phyloP scores from a whole-genome alignment of 371 early-diverging fungal genomes.

The Rhizopus delemar region DNA sequence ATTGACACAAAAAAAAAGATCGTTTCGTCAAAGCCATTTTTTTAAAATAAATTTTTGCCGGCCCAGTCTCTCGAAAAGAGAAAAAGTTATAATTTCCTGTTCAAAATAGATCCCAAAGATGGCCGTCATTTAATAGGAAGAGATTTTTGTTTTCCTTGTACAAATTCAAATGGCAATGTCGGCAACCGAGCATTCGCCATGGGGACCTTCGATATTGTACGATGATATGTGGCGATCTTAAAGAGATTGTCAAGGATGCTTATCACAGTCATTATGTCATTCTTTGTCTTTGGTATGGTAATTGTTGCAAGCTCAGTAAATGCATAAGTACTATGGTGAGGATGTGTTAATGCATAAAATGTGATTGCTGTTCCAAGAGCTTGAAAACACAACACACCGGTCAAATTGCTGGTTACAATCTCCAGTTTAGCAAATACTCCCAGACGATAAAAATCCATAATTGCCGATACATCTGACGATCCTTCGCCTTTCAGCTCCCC shows the following conservation, averaged over 20 bases:
- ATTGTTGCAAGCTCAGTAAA: constrained; percentile 7
- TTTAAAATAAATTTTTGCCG: too few species aligned
- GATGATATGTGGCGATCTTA: constrained; percentile 9
- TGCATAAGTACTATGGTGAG: constrained; percentile 3
- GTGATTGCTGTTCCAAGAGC: constrained; percentile 13
- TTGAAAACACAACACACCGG: constrained; percentile 12
- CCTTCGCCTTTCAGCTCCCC: constrained; percentile 3
- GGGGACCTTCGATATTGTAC: constrained; percentile 1
- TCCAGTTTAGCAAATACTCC: constrained; percentile 12
- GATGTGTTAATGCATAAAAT: constrained; percentile 6
- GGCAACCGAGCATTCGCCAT: not conserved
- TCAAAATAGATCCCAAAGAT: constrained; percentile 3
- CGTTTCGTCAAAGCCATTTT: too few species aligned
- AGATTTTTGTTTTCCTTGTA: constrained; percentile 7
- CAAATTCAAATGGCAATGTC: constrained; percentile 7
- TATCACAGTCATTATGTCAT: constrained; percentile 9
- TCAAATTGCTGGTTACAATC: constrained; percentile 10
- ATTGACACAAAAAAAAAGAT: too few species aligned
- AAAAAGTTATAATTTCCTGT: not conserved
- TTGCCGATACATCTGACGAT: not conserved
- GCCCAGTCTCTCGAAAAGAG: too few species aligned
- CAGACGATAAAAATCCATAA: constrained; percentile 6
- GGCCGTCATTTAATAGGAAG: not conserved
- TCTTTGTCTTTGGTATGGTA: constrained; percentile 9
- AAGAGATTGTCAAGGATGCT: constrained; percentile 5